Evolutionary conservation across 2,329 filamentous ascomycete species (phyloP), one percentile per base, ranked within the genome.

Genomic region (Aspergillus sp.): DNA sequence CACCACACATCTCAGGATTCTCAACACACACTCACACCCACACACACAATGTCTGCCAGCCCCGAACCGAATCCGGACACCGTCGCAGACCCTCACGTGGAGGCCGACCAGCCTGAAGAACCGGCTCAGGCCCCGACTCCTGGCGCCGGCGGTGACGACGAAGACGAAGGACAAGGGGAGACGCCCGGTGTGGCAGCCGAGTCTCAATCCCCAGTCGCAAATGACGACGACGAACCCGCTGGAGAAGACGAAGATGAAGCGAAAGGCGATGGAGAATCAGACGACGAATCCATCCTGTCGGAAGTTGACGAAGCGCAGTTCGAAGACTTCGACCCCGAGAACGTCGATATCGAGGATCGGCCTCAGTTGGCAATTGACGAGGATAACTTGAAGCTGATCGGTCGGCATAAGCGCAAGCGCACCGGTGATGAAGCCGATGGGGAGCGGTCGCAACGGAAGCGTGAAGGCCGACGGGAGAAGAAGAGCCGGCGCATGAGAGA

Each of bases 401-500:
- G 84, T 52, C 79, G 83, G 50, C 80, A 84, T 70, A 85, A 85
- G 75, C 76, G 83, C 57, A 83, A 85, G 76, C 82, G 89, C 52
- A 66, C 78, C 8, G 86, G 79, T 35, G 82, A 80, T 47, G 40
- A 22, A 19, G 82, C 79, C 47, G 85, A 85, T 47, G 83, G 81
- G 26, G 79, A 80, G 45, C 73, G 78, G 41, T 89, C 88, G 72
- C 94, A 90, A 74, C 87, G 89, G 49, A 84, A 82, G 69, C 77
- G 78, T 57, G 77, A 81, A 60, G 73, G 75, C 4, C 73, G 77
- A 52, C 71, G 81, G 24, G 80, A 82, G 62, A 82, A 79, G 70
- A 85, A 87, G 68, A 87, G 85, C 63, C 85, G 83, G n/a, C 80
- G 84, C 47, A 80, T 86, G 62, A 86, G 86, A 59, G 89, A 89